Base-by-base conservation (phyloP, 495 filamentous ascomycete species). In the Aspergillus asperescens region DNA sequence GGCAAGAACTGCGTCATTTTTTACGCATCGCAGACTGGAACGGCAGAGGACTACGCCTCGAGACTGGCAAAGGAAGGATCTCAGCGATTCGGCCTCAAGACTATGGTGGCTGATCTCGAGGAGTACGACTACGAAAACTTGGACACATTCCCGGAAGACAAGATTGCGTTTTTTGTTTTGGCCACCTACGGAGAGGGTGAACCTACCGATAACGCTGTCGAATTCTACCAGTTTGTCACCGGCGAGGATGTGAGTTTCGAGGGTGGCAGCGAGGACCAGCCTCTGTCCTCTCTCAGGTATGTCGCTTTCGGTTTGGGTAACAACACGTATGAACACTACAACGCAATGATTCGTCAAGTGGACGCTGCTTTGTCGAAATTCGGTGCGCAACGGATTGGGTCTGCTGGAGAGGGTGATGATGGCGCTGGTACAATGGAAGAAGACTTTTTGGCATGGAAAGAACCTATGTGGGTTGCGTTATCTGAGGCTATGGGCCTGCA, bases 291-390 rank as follows among this genome's bases (percentile, higher is more conserved):
- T 54, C 77, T 99, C 61, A 92, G 91, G 66, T 99, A 89, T 62
- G 88, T 99, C 62, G 78, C 92, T 37, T 99, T 99, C 65, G 93
- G 93, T 62, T 81, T 99, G 9, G 93, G 93, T 56, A 80, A 99
- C 78, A 99, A 99, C 74, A 99, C 93, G 22, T 99, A 99, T 59
- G 93, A 99, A 62, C 94, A 99, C 75, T 99, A 97, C 79, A 96
- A 99, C 72, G 85, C 88, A 31, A 95, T 99, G 89, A 92, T 99
- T 50, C 89, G 93, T 53, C 86, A 89, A 53, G 83, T 95, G 51
- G 82, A 95, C 67, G 80, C 83, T 56, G 84, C 85, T 28, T 72
- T 99, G 39, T 71, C 79, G 57, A 90, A 88, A 60, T 75, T 91
- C 23, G 93, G 93, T 52, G 93, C 87, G 16, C 77, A 79, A 46